phyloP scores from a whole-genome alignment of 352 stramenopile species.

The Globisporangium alternatum region DNA sequence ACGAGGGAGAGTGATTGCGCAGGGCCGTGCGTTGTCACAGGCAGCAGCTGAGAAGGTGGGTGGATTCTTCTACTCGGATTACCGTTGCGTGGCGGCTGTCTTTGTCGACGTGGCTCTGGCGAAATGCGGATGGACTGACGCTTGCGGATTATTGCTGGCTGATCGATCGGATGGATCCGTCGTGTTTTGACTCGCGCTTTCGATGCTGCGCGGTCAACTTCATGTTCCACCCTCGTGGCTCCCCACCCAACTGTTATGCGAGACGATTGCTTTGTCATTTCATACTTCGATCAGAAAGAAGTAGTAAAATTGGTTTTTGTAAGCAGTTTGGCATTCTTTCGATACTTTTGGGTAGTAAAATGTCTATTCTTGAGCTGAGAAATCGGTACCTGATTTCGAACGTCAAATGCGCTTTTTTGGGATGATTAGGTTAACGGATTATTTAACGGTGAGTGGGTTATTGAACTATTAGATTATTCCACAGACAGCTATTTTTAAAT shows the following conservation, averaged over 20 bases:
- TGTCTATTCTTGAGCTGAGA: too few species aligned
- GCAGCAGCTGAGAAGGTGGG: neutral
- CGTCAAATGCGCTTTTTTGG: too few species aligned
- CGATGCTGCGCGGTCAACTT: constrained; percentile 12
- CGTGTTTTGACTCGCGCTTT: constrained; percentile 2
- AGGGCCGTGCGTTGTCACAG: too few species aligned
- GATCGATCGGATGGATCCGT: neutral
- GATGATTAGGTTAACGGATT: too few species aligned
- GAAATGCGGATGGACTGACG: neutral
- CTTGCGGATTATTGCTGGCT: neutral
- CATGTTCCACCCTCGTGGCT: constrained; percentile 9
- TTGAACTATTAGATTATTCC: too few species aligned
- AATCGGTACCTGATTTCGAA: too few species aligned
- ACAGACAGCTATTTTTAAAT: too few species aligned
- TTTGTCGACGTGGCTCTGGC: constrained; percentile 1
- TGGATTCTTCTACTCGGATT: neutral
- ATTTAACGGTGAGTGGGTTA: too few species aligned
- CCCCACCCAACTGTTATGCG: neutral
- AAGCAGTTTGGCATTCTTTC: neutral
- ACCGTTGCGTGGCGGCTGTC: neutral
- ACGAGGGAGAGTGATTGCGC: neutral
- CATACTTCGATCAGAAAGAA: neutral
- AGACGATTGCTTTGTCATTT: neutral
- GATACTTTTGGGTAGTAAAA: too few species aligned
- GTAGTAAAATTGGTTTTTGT: neutral